phyloP scores from a whole-genome alignment of 768 basidiomycete genomes.

The Suillus subaureus region DNA sequence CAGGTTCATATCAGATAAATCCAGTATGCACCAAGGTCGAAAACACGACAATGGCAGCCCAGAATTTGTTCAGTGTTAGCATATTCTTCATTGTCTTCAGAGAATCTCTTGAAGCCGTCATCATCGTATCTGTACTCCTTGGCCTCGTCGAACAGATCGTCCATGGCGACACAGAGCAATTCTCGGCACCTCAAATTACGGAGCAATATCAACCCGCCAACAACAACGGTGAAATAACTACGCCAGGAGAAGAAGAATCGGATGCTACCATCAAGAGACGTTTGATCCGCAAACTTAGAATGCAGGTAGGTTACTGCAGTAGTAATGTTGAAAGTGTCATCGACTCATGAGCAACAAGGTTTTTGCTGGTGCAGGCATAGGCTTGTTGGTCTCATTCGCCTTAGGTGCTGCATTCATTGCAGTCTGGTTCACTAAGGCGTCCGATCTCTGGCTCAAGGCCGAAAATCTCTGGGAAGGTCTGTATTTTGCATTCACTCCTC shows the following conservation, averaged over 20 bases:
- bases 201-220: too few species aligned
- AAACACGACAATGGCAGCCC: constrained; percentile 49
- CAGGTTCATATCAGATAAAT: constrained; percentile 4
- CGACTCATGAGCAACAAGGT: constrained; percentile 47
- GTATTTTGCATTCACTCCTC: constrained; percentile 21
- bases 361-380: constrained; percentile 69
- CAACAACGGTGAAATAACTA: constrained; percentile 12
- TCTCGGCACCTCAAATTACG: not conserved
- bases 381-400: constrained; percentile 74
- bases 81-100: constrained; percentile 98
- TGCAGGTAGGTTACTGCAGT: constrained; percentile 47
- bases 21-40: too few species aligned
- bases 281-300: constrained; percentile 66
- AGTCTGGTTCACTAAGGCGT: constrained; percentile 91
- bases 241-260: constrained; percentile 27
- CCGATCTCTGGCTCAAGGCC: constrained; percentile 79
- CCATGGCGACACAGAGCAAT: constrained; percentile 34
- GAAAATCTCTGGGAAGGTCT: constrained; percentile 94
- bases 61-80: constrained; percentile 82
- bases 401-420: constrained; percentile 94
- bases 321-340: not conserved
- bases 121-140: constrained; percentile 91
- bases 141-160: constrained; percentile 90
- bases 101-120: constrained; percentile 89
- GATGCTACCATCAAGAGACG: constrained; percentile 38